Conservation (phyloP, 129 eudicot species). For the Centella asiatica region DNA sequence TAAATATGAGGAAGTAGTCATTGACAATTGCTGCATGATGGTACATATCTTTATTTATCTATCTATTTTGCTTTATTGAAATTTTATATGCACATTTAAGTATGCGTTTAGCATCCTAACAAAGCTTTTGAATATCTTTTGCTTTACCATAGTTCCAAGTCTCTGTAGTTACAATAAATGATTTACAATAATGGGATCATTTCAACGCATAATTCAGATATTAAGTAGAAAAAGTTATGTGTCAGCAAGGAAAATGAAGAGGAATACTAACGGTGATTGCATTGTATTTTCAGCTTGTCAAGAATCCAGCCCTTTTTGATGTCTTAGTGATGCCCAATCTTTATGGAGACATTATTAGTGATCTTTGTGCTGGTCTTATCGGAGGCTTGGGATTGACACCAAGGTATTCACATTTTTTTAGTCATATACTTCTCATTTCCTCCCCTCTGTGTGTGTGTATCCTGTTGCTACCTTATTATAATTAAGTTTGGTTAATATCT, state of each 20-base stretch:
- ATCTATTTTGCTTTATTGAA: background rate
- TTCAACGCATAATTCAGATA: background rate
- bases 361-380: conserved; percentile 96
- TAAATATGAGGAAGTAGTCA: conserved; percentile 86
- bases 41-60: too few relatives aligned
- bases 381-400: conserved; percentile 99
- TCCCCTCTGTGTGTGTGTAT: too few relatives aligned
- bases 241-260: background rate
- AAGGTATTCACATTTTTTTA: conserved; percentile 38
- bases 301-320: conserved; percentile 96
- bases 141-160: background rate
- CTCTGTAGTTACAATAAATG: background rate
- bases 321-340: conserved; percentile 97
- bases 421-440: background rate
- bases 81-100: background rate
- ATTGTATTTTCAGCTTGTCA: conserved; percentile 63
- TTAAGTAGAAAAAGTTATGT: background rate
- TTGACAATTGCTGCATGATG: conserved; percentile 99
- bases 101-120: background rate
- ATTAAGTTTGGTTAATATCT: background rate
- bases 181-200: background rate
- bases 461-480: too few relatives aligned
- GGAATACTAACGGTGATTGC: background rate
- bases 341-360: conserved; percentile 95
- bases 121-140: background rate